Base-by-base conservation (phyloP, 129 eudicot species). In the Mikania micrantha region DNA sequence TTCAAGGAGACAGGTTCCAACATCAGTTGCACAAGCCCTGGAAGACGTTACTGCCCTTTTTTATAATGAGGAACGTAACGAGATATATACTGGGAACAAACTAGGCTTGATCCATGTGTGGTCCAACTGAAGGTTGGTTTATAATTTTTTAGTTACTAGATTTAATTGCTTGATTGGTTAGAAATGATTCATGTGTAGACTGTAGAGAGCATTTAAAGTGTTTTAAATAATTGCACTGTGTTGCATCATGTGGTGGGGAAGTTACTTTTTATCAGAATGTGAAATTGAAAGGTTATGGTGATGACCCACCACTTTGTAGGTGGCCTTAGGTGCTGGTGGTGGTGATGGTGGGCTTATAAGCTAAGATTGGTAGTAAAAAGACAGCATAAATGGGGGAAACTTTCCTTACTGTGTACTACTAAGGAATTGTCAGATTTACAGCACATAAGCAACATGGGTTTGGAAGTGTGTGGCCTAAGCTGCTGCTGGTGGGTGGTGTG, bases 51-150 rank as follows among this genome's bases (percentile, higher is more conserved):
- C 97, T 0, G 95, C 97, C 28, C 93, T 91, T 28, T 87, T 85
- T 68, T 91, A 91, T 22, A 90, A 91, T 20, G 97, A 91, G 83
- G 97, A 87, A 27, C 90, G 97, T 15, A 87, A 91, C 20, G 97
- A 91, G 80, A 91, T 91, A n/a, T 91, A 87, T 64, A 91, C 97
- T 9, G 97, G 97, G 8, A 91, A 87, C 40, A 83, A 83, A 58
- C 79, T 78, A n/a, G 97, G 97, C 47, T 77, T 91, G 32, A 85
- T 91, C 59, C 97, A 91, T 57, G 95, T 91, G 12, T 91, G 97
- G 97, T 91, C 95, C 22, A 90, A 85, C 85, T 87, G 49, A 83
- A 56, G 64, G 36, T 48, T 11, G 44, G 5, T 47, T 15, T 25
- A 44, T 66, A n/a, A 19, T 21, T 31, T 49, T 12, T 29, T 52